A percentile compares a stretch with the other conserved stretches of the same genome.
Evolutionary conservation across 2,329 filamentous ascomycete species (phyloP).

Genomic region (Cercospora sp.): DNA sequence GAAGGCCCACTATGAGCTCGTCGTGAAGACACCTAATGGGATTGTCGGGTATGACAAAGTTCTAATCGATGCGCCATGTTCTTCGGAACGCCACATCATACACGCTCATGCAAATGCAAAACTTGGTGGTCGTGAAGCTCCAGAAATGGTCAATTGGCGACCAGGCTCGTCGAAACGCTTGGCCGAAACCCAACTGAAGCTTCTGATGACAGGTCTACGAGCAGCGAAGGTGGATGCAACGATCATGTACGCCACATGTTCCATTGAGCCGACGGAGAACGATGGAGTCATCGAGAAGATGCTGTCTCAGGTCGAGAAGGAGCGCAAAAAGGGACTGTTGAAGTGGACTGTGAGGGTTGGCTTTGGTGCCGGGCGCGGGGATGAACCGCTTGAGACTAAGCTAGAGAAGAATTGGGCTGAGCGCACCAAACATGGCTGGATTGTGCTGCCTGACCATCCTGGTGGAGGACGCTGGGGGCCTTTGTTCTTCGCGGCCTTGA

Average conservation of each 20-base stretch:
- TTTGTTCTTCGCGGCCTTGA: conserved; percentile 44
- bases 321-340: conserved; percentile 39
- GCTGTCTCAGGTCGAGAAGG: conserved; percentile 40
- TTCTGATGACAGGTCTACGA: conserved; percentile 42
- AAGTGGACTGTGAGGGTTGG: conserved; percentile 39
- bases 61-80: conserved; percentile 46
- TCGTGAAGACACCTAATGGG: conserved; percentile 35
- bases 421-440: conserved; percentile 43
- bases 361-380: conserved; percentile 22
- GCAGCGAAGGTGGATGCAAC: conserved; percentile 40
- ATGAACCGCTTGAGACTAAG: conserved; percentile 22
- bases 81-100: conserved; percentile 45
- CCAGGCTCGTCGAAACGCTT: conserved; percentile 40
- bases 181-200: conserved; percentile 38
- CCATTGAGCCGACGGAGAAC: conserved; percentile 44
- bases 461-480: conserved; percentile 43
- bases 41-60: conserved; percentile 44
- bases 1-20: conserved; percentile 29
- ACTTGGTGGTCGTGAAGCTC: conserved; percentile 26
- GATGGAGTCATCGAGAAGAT: conserved; percentile 44
- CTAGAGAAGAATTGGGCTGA: conserved; percentile 32
- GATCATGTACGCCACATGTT: conserved; percentile 47
- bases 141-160: conserved; percentile 44
- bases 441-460: conserved; percentile 45
- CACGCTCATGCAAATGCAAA: conserved; percentile 37